Evolutionary conservation across 2,329 filamentous ascomycete species (phyloP), one percentile per base, ranked within the genome.

Genomic region (Thielaviopsis ethacetica): DNA sequence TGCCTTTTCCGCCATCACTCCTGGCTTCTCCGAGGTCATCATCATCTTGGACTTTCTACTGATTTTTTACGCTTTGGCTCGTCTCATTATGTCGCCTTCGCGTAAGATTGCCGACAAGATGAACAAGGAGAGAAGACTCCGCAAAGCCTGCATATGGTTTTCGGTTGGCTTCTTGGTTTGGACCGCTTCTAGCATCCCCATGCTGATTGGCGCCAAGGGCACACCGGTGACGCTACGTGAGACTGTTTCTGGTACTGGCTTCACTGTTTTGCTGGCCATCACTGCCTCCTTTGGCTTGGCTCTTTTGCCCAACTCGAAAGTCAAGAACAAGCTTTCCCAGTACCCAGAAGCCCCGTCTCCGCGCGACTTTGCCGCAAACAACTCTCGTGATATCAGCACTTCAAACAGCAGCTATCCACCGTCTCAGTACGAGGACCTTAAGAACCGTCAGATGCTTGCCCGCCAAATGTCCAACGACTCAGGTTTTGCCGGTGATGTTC

Each of bases 181-280:
- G 79, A 77, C 74, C 56, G 76, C 70, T 77, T 71, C 73, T 61
- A 82, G 79, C 63, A 71, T 75, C 7, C 70, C 74, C 9, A 71
- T 81, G 67, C 69, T 78, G 55, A 66, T 82, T 7, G 79, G 78
- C 38, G 69, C 76, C 51, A 63, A 63, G 19, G 68, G 68, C 4
- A 70, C 75, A 15, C 67, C 71, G 17, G 65, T 80, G 17, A 68
- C 73, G 22, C 66, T 73, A 50, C 71, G 74, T 62, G 80, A 76
- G 2, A 71, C 76, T 6, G 65, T 81, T 24, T 78, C 80, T 34
- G 74, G 76, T 3, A 66, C 70, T 30, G 79, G 79, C 2, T 69
- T 81, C 19, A 66, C 73, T 27, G 65, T 79, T 15, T 63, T 80
- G 44, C 71, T 80, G 62, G 71, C 76, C 56, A 47, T 59, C 7